Conservation (phyloP, 257 asterid genomes). For the Solanum chilense region DNA sequence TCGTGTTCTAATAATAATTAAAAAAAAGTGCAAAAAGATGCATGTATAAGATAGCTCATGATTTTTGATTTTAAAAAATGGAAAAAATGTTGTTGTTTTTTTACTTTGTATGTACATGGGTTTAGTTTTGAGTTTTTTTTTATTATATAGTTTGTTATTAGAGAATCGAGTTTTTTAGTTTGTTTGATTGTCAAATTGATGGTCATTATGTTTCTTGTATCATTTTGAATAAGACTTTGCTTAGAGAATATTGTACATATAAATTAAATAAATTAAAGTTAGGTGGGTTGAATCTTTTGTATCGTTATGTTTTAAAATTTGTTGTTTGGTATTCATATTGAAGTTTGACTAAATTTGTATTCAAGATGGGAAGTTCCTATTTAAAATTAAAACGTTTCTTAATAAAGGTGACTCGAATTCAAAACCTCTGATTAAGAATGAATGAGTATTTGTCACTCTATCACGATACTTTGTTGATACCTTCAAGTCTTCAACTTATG, state of each 20-base stretch:
- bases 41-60: background rate
- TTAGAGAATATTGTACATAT: background rate
- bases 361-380: rapidly evolving
- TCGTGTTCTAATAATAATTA: background rate
- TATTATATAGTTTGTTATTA: background rate
- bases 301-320: too few species aligned
- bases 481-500: background rate
- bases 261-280: background rate
- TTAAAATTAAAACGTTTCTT: too few species aligned
- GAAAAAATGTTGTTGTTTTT: background rate
- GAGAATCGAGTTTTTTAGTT: background rate
- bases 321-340: too few species aligned
- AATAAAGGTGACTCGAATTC: rapidly evolving
- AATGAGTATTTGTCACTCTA: too few species aligned
- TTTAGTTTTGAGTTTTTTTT: background rate
- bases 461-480: too few species aligned
- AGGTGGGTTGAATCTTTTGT: background rate
- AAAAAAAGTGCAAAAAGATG: background rate
- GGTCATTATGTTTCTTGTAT: background rate
- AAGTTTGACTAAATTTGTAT: too few species aligned
- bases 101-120: background rate
- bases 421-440: too few species aligned
- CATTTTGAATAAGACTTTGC: background rate
- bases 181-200: background rate
- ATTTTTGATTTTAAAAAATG: background rate